Percentiles rank a stretch among this genome's conserved stretches.
Conservation (phyloP, 306 rosid species). For the Lathyrus sativus region DNA sequence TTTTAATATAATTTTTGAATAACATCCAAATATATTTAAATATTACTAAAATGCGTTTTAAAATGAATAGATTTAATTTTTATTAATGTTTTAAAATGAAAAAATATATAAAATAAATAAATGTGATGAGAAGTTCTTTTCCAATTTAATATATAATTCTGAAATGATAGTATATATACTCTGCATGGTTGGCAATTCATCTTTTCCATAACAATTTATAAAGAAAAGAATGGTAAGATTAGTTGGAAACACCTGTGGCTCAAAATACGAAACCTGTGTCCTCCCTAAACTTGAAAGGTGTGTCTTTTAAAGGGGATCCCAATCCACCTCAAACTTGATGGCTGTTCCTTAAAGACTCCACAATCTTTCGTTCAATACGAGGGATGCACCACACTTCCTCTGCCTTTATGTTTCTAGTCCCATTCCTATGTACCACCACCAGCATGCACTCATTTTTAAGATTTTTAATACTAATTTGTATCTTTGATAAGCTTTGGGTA, state of each 20-base stretch:
- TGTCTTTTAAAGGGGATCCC: slow-evolving; percentile 34
- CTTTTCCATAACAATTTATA: not conserved
- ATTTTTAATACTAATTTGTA: not conserved
- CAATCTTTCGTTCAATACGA: not conserved
- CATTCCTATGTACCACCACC: not conserved
- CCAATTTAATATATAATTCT: no score
- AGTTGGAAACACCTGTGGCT: slow-evolving; percentile 35
- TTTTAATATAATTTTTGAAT: no score
- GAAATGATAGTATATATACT: no score
- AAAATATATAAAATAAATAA: no score
- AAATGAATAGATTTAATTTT: no score
- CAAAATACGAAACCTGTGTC: slow-evolving; percentile 12
- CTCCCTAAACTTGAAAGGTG: not conserved
- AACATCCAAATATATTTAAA: no score
- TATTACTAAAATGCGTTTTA: no score
- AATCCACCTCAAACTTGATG: slow-evolving; percentile 28
- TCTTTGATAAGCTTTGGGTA: no score
- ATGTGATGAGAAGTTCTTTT: no score
- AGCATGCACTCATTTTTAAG: not conserved
- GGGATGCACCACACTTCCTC: not conserved
- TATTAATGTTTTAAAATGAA: no score
- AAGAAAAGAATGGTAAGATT: not conserved
- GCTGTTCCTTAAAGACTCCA: slow-evolving; percentile 37
- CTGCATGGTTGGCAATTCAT: not conserved
- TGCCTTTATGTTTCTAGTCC: not conserved